These are phyloP conservation scores for Capronia coronata DNA, from an alignment of 2,329 filamentous ascomycete species.

Conservation along the genomic window DNA sequence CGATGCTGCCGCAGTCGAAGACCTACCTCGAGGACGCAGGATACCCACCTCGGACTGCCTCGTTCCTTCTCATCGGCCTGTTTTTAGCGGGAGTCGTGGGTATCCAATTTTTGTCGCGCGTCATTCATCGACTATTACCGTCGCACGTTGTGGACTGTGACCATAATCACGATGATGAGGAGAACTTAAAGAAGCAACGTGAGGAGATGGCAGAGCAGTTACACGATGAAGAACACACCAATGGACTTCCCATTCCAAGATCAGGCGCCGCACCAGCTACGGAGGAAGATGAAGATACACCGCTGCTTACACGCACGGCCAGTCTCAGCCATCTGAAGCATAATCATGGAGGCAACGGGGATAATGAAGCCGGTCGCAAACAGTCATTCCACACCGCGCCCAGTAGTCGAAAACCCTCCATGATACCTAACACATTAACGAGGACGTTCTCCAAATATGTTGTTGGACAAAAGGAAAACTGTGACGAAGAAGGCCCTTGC, in stretches of 20 bases:
- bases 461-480: constrained; percentile 44
- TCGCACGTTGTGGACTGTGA: constrained; percentile 45
- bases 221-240: constrained; percentile 28
- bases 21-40: constrained; percentile 66
- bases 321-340: constrained; percentile 15
- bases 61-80: constrained; percentile 41
- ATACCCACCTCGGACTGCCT: constrained; percentile 60
- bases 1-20: constrained; percentile 83
- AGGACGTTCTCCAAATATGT: constrained; percentile 46
- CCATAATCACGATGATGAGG: constrained; percentile 39
- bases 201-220: constrained; percentile 26
- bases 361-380: constrained; percentile 3
- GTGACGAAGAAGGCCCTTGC: constrained; percentile 54
- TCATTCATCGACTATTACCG: constrained; percentile 44
- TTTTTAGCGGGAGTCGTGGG: constrained; percentile 45
- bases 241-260: constrained; percentile 17
- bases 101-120: constrained; percentile 41
- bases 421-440: constrained; percentile 33
- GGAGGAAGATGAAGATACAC: constrained; percentile 25
- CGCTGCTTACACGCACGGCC: constrained; percentile 26
- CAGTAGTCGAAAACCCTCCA: constrained; percentile 30
- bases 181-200: constrained; percentile 32
- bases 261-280: background rate
- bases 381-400: constrained; percentile 20
- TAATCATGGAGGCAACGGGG: constrained; percentile 3